phyloP scores from a whole-genome alignment of 768 basidiomycete genomes.

The Crassisporium funariophilum region DNA sequence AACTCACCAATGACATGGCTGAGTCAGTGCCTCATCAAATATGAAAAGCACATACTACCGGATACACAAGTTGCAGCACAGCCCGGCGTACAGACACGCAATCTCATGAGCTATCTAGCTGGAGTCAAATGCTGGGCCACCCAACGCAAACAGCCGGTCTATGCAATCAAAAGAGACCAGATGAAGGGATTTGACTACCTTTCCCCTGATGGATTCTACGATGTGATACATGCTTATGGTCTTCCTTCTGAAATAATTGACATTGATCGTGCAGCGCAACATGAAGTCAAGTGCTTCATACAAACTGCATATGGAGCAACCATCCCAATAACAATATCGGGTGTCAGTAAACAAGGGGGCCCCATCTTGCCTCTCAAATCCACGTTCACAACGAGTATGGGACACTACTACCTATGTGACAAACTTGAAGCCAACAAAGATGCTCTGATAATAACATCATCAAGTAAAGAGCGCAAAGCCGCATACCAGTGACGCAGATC shows the following conservation, averaged over 20 bases:
- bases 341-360: slow-evolving; percentile 19
- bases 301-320: slow-evolving; percentile 28
- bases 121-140: slow-evolving; percentile 21
- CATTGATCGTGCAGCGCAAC: slow-evolving; percentile 26
- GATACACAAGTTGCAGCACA: slow-evolving; percentile 20
- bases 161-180: slow-evolving; percentile 28
- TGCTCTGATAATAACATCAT: slow-evolving; percentile 7
- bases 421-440: slow-evolving; percentile 1
- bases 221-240: slow-evolving; percentile 27
- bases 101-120: slow-evolving; percentile 21
- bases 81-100: slow-evolving; percentile 24
- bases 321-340: slow-evolving; percentile 12
- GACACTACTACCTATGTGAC: slow-evolving; percentile 18
- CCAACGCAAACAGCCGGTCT: slow-evolving; percentile 19
- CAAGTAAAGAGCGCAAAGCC: slow-evolving; percentile 5
- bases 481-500: slow-evolving; percentile 12
- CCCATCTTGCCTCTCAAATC: slow-evolving; percentile 22
- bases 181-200: slow-evolving; percentile 35
- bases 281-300: slow-evolving; percentile 12
- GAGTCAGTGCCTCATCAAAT: neutral
- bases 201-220: slow-evolving; percentile 28
- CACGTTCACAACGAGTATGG: slow-evolving; percentile 19
- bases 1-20: neutral
- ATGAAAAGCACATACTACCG: neutral
- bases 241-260: slow-evolving; percentile 22